Evolutionary conservation across 2,329 filamentous ascomycete genomes (phyloP).

Genomic region (Chalaropsis thielavioides): DNA sequence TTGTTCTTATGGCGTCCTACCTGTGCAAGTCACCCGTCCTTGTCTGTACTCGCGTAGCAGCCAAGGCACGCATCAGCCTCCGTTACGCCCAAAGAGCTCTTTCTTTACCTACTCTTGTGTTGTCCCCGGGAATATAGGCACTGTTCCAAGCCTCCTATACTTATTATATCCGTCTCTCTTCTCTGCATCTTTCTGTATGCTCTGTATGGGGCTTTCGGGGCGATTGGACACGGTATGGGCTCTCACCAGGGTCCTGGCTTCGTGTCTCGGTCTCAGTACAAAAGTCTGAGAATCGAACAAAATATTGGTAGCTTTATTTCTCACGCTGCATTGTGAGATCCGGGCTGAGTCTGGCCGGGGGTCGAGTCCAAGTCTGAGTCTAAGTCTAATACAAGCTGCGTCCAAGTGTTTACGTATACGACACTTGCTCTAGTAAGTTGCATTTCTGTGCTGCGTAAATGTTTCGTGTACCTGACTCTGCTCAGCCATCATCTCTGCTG

Average conservation of each 20-base stretch:
- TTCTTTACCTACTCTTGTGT: not conserved
- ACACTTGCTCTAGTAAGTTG: not conserved
- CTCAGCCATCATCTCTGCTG: not conserved
- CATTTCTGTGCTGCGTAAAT: not conserved
- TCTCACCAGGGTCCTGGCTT: not conserved
- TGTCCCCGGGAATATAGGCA: not conserved
- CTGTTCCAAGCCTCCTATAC: not conserved
- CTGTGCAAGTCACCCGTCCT: not conserved
- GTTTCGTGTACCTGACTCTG: constrained; percentile 5
- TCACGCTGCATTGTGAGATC: not conserved
- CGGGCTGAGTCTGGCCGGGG: not conserved
- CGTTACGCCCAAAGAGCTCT: not conserved
- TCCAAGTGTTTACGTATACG: not conserved
- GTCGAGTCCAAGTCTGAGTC: not conserved
- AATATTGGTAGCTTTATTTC: not conserved
- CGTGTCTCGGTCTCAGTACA: not conserved
- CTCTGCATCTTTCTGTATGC: not conserved
- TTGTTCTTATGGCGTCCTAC: not conserved
- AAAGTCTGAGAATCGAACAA: not conserved
- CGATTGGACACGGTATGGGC: not conserved
- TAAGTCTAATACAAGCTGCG: not conserved
- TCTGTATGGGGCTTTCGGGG: not conserved
- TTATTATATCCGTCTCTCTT: not conserved
- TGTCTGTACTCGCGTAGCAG: not conserved
- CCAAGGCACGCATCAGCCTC: not conserved